A percentile compares a stretch with the other conserved stretches of the same genome.
These are phyloP conservation scores for Penicillium sp. DNA, from an alignment of 2,329 filamentous ascomycete genomes.

Conservation along the genomic window DNA sequence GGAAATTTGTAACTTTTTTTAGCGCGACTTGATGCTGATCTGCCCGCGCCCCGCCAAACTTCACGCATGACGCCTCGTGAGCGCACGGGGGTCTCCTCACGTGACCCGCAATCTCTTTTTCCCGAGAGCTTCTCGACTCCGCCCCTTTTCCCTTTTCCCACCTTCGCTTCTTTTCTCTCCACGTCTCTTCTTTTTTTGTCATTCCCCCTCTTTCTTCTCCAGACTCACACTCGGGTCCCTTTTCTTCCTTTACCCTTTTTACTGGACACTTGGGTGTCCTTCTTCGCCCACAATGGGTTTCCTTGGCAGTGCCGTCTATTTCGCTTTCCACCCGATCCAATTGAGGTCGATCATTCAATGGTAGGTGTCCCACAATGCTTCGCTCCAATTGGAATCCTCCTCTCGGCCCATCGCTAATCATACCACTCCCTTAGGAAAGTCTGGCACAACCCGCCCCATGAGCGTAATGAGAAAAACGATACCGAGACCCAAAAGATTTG, in stretches of 20 bases:
- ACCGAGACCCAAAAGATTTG: constrained; percentile 75
- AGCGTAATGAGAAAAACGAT: constrained; percentile 78
- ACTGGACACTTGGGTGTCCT: constrained; percentile 16
- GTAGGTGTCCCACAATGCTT: constrained; percentile 56
- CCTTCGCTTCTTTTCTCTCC: constrained; percentile 6
- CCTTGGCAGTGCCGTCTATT: constrained; percentile 67
- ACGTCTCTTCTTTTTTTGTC: constrained; percentile 10
- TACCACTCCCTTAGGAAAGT: constrained; percentile 71
- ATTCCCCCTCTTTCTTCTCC: constrained; percentile 22
- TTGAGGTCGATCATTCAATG: constrained; percentile 87
- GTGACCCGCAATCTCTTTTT: constrained; percentile 6
- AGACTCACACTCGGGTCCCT: constrained; percentile 16
- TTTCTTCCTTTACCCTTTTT: constrained; percentile 18
- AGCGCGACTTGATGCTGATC: not conserved
- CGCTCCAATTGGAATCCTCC: constrained; percentile 20
- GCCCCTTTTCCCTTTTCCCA: constrained; percentile 14
- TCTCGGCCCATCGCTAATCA: constrained; percentile 18
- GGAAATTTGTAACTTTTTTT: not conserved
- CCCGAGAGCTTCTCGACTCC: not conserved
- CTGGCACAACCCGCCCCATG: constrained; percentile 94
- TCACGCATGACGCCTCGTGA: constrained; percentile 10
- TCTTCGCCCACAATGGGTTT: constrained; percentile 44
- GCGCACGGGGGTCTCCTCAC: constrained; percentile 4
- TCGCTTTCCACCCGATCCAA: constrained; percentile 75
- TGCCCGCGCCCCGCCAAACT: constrained; percentile 9